A percentile compares a stretch with the other conserved stretches of the same genome.
These are phyloP conservation scores for Ganoderma leucocontextum DNA, from an alignment of 1,284 basidiomycete species.

Conservation along the genomic window DNA sequence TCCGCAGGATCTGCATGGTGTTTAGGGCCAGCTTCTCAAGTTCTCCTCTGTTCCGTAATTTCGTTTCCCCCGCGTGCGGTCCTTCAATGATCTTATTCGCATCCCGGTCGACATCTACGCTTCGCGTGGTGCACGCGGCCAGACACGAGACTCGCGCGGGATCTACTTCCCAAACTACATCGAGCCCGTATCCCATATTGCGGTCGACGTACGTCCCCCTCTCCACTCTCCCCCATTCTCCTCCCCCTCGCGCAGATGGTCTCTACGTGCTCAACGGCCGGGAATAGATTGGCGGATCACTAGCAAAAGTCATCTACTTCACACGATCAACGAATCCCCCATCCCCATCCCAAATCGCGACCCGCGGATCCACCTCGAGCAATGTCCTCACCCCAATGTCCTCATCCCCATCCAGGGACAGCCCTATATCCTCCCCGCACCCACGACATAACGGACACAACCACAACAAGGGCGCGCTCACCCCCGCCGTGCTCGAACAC, in stretches of 20 bases:
- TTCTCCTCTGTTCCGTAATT: conserved; percentile 20
- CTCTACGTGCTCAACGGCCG: neutral
- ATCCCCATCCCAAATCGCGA: conserved; percentile 67
- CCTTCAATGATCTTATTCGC: conserved; percentile 1
- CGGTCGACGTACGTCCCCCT: conserved; percentile 82
- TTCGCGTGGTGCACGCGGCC: conserved; percentile 16
- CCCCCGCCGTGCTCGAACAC: conserved; percentile 76
- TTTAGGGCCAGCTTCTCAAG: conserved; percentile 24
- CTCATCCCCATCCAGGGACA: conserved; percentile 49
- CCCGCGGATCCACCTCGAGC: conserved; percentile 61
- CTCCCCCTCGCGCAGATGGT: conserved; percentile 4
- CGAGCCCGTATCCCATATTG: conserved; percentile 96
- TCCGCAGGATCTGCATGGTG: conserved; percentile 24
- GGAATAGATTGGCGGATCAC: conserved; percentile 89
- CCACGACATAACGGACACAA: conserved; percentile 37
- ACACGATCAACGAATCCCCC: conserved; percentile 88
- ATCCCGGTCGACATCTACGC: neutral
- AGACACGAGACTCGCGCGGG: conserved; percentile 93
- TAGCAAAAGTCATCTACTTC: conserved; percentile 99
- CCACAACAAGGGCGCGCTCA: conserved; percentile 76
- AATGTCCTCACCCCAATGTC: conserved; percentile 59
- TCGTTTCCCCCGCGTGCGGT: conserved; percentile 10
- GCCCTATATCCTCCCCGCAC: conserved; percentile 33
- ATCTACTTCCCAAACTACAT: conserved; percentile 97
- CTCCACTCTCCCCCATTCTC: neutral